phyloP scores from a whole-genome alignment of 2,329 filamentous ascomycete genomes.

The Aspergillus tamarii region DNA sequence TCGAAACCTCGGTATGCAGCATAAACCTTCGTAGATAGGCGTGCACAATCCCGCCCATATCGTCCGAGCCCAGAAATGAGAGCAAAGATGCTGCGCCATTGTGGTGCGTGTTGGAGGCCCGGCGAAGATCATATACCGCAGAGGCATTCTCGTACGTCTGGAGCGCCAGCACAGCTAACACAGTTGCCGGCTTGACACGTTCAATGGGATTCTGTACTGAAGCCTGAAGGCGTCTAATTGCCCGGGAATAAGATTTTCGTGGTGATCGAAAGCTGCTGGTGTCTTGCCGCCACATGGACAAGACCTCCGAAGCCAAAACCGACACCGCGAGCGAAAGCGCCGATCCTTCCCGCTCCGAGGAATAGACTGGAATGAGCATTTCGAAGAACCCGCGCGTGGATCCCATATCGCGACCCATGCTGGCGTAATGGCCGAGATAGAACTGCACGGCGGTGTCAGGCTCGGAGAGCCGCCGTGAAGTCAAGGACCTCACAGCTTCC shows the following conservation, averaged over 20 bases:
- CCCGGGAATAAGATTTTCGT: background rate
- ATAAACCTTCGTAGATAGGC: background rate
- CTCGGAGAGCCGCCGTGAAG: no score
- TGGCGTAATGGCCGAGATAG: background rate
- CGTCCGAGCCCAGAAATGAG: background rate
- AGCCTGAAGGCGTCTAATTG: background rate
- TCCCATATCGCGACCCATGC: background rate
- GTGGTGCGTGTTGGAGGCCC: background rate
- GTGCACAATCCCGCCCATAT: background rate
- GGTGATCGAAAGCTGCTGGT: background rate
- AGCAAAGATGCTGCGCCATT: background rate
- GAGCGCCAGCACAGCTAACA: background rate
- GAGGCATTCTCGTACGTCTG: background rate
- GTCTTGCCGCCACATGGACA: background rate
- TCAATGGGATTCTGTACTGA: background rate
- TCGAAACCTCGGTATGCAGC: background rate
- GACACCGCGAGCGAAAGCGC: background rate
- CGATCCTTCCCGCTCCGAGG: background rate
- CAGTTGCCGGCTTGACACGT: background rate
- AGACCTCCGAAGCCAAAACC: background rate
- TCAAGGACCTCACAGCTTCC: no score
- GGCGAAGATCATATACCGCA: background rate
- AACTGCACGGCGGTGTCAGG: background rate
- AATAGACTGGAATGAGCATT: background rate
- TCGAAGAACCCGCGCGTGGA: background rate